Base-by-base conservation (phyloP, 192 early-diverging fungal genomes). In the Funneliformis mosseae region DNA sequence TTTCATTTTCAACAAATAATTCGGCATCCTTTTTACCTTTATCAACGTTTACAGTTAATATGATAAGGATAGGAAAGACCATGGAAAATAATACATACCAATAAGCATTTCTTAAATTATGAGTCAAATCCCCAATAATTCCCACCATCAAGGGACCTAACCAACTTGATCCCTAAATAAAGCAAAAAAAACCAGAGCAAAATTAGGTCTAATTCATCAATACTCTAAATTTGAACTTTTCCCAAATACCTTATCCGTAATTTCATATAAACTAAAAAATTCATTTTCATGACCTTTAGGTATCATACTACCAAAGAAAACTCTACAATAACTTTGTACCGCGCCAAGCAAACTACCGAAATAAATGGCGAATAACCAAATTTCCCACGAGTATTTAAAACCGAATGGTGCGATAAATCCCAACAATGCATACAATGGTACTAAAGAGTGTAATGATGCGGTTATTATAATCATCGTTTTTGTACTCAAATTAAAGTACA, bases 141-240 rank as follows among this genome's bases (percentile, higher is more conserved):
- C 86, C 93, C 9, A 90, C 90, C 64, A 95, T 85, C 62, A 95
- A 82, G 0, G 93, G 93, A 9, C 94, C 94, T 38, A 95, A 81
- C 92, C 93, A 95, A 38, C 90, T 84, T 2, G 88, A 88, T 12
- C 90, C 92, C 83, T 60, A 76, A 38, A 64, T 74, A 43, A 66
- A 41, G 48, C 23, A 64, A 74, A 45, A 74, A 25, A 74, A 60
- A 3, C 0, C 33, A 33, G 33, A 33, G 33, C n/a, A n/a, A n/a
- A n/a, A n/a, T 33, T 33, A 33, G 3, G 33, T 33, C 33, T 55
- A 50, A 21, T 33, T 33, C 27, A 3, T 38, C 8, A 33, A 27
- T 55, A 23, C 18, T 23, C 27, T 25, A 68, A 38, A 18, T 9
- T 48, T 21, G 33, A 55, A 18, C 12, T 10, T 10, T 89, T 91